These are phyloP conservation scores for Penicillium fimorum DNA, from an alignment of 495 filamentous ascomycete genomes.

Conservation along the genomic window DNA sequence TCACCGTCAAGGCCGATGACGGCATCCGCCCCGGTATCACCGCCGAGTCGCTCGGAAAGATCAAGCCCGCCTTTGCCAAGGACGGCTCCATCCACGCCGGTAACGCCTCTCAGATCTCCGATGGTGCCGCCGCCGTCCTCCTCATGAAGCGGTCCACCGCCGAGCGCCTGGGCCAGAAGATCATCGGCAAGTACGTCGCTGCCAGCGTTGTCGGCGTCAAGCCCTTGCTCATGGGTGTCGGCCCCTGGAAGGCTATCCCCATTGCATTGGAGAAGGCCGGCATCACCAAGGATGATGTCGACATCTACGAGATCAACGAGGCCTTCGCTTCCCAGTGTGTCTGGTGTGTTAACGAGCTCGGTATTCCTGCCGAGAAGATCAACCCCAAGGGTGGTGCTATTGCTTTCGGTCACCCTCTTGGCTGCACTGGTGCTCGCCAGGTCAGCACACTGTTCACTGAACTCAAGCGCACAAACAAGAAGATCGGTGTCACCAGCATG, in stretches of 20 bases:
- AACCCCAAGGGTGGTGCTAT: conserved; percentile 99
- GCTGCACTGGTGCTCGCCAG: conserved; percentile 91
- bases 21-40: conserved; percentile 86
- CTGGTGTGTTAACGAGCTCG: conserved; percentile 88
- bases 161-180: conserved; percentile 78
- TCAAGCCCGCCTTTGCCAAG: conserved; percentile 87
- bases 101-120: conserved; percentile 92
- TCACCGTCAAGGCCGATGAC: conserved; percentile 84
- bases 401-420: conserved; percentile 96
- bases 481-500: conserved; percentile 92
- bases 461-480: conserved; percentile 74
- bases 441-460: conserved; percentile 89
- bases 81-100: conserved; percentile 92
- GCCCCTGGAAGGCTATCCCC: conserved; percentile 95
- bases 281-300: conserved; percentile 85
- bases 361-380: conserved; percentile 71
- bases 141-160: conserved; percentile 95
- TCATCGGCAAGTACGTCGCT: conserved; percentile 86
- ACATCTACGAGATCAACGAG: conserved; percentile 99
- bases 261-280: conserved; percentile 84
- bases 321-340: conserved; percentile 94
- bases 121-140: conserved; percentile 92
- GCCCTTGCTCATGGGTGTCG: conserved; percentile 93
- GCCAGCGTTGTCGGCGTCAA: conserved; percentile 84
- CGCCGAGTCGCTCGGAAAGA: conserved; percentile 80